Conservation (phyloP, 129 eudicot species). For the Lactuca saligna region DNA sequence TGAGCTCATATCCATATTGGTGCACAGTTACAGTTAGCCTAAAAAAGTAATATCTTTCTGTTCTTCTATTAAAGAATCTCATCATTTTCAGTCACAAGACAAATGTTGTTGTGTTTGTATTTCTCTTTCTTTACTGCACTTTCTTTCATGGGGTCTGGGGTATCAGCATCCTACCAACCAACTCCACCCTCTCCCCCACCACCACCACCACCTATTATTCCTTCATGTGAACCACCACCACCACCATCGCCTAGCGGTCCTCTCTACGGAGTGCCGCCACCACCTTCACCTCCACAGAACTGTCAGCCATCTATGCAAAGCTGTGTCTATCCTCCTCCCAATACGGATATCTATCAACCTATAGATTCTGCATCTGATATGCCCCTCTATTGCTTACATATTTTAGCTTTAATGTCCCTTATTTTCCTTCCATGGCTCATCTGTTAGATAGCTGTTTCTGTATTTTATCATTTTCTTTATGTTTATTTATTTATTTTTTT, state of each 20-base stretch:
- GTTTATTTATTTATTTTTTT: constrained; percentile 1
- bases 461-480: neutral
- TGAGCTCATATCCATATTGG: constrained; percentile 17
- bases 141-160: constrained; percentile 2
- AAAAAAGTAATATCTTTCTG: neutral
- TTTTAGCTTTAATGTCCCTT: constrained; percentile 11
- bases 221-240: constrained; percentile 23
- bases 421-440: constrained; percentile 13
- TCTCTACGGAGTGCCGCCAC: constrained; percentile 22
- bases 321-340: constrained; percentile 40
- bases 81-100: constrained; percentile 10
- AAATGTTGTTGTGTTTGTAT: constrained; percentile 28
- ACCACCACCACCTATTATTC: constrained; percentile 21
- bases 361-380: constrained; percentile 24
- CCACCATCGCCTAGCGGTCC: constrained; percentile 22
- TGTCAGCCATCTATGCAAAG: constrained; percentile 31
- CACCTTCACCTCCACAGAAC: constrained; percentile 17
- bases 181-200: constrained; percentile 25
- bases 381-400: constrained; percentile 15
- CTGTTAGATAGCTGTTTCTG: neutral
- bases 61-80: neutral
- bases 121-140: constrained; percentile 5
- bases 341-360: constrained; percentile 25
- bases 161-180: constrained; percentile 31
- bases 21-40: constrained; percentile 20